Conservation (phyloP, 2,329 filamentous ascomycete genomes). For the Sclerotinia borealis region DNA sequence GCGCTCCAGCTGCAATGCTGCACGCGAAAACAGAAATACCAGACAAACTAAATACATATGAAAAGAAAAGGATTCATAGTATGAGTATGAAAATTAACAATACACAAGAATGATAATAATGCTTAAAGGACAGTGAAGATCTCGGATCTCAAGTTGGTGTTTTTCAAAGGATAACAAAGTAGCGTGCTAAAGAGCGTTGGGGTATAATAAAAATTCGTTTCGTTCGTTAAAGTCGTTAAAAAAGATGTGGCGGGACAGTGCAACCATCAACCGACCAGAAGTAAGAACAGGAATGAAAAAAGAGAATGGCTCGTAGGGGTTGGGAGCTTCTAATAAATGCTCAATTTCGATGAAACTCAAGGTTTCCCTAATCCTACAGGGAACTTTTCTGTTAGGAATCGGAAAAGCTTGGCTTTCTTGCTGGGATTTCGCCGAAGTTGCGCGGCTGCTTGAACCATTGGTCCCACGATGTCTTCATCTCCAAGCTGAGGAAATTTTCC, state of each 20-base stretch:
- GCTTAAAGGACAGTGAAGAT: background rate
- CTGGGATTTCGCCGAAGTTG: constrained; percentile 29
- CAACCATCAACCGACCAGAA: constrained; percentile 10
- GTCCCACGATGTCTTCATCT: constrained; percentile 88
- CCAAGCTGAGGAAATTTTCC: constrained; percentile 85
- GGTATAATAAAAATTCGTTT: constrained; percentile 18
- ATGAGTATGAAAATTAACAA: constrained; percentile 4
- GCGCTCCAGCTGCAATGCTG: constrained; percentile 11
- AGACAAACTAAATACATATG: background rate
- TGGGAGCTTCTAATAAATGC: constrained; percentile 10
- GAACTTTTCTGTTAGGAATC: constrained; percentile 33
- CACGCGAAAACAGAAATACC: background rate
- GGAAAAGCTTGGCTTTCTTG: constrained; percentile 31
- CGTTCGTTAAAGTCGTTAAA: constrained; percentile 14
- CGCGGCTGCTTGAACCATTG: constrained; percentile 52
- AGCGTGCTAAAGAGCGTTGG: constrained; percentile 29
- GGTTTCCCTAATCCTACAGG: constrained; percentile 28
- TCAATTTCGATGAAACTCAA: constrained; percentile 6
- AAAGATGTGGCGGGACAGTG: background rate
- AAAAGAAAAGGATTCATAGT: background rate
- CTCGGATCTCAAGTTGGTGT: background rate
- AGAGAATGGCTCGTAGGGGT: constrained; percentile 8
- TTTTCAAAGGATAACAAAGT: constrained; percentile 19
- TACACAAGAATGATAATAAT: constrained; percentile 13
- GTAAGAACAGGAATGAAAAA: constrained; percentile 13